Evolutionary conservation across 2,329 filamentous ascomycete genomes (phyloP).

Genomic region (Cryphonectria carpinicola): DNA sequence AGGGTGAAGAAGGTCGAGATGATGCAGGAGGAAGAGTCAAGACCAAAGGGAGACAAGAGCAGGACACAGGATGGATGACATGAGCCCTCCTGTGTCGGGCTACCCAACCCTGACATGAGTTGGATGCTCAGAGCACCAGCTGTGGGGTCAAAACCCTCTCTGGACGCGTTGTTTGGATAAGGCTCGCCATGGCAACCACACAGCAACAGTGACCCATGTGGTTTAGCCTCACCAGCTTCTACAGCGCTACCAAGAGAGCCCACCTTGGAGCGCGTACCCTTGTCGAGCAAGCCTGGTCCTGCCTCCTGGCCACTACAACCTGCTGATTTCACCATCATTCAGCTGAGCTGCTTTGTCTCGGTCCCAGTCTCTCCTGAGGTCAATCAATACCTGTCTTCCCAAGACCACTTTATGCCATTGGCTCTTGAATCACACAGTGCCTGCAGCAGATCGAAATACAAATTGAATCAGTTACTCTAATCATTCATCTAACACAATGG

Average conservation of each 20-base stretch:
- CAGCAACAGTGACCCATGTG: slow-evolving; percentile 11
- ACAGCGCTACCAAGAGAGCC: background rate
- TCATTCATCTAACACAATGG: too few species aligned
- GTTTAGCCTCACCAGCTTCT: background rate
- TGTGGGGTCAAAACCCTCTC: slow-evolving; percentile 1
- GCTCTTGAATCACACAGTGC: background rate
- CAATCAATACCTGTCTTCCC: too few species aligned
- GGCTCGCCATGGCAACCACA: slow-evolving; percentile 16
- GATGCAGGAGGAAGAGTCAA: background rate
- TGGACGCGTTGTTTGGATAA: slow-evolving; percentile 19
- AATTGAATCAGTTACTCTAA: background rate
- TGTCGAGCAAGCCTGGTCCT: background rate
- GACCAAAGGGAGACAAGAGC: background rate
- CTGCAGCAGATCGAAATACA: background rate
- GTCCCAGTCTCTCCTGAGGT: background rate
- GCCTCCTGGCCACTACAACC: background rate
- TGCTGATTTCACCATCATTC: background rate
- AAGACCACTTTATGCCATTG: background rate
- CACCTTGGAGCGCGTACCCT: slow-evolving; percentile 13
- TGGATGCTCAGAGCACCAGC: background rate
- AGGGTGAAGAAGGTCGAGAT: slow-evolving; percentile 2
- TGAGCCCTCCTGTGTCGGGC: background rate
- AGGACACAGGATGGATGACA: background rate
- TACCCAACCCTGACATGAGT: slow-evolving; percentile 6
- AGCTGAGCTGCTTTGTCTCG: too few species aligned